Evolutionary conservation across 192 early-diverging fungal species (phyloP), one percentile per base, ranked within the genome.

Genomic region (Obelidium mucronatum): DNA sequence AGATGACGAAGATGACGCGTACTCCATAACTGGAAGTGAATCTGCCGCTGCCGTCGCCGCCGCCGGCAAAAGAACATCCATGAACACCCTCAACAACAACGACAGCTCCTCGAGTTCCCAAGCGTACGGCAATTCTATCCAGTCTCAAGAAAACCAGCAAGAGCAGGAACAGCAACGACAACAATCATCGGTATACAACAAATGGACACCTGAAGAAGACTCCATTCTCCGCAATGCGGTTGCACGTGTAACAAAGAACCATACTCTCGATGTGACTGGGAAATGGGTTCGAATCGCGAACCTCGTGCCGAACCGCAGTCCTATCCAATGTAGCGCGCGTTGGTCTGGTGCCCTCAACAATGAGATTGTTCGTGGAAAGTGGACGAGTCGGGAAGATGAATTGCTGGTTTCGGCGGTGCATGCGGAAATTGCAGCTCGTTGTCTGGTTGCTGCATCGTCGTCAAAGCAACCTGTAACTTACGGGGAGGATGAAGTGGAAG

Each of bases 151-250:
- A 11, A 22, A 8, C 0, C 48, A 51, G 22, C 22, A 51, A 8
- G 48, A 51, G 48, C 48, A 51, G 48, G 11, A 51, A 51, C 11
- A 51, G 48, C 48, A 51, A 51, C 22, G 11, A 51, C 48, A 51
- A 31, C 11, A 11, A 53, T 40, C 71, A 1, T 34, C 70, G 4
- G 48, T 53, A 6, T 79, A 73, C 74, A 74, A 76, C 72, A 79
- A 77, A 35, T 97, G 95, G 95, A 92, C 91, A 0, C 74, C 81
- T 24, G 90, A 93, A 55, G 95, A 97, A 58, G 93, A 95, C 69
- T 80, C 83, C 0, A 58, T 93, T 36, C 83, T 97, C 73, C 83
- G 86, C 35, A 79, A 92, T 59, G 92, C 91, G 11, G 91, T 95
- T 13, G 74, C 83, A 22, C 85, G 88, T 76, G 72, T 74, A 5